Evolutionary conservation across 2,329 filamentous ascomycete genomes (phyloP).

Genomic region (Aspergillus proliferans): DNA sequence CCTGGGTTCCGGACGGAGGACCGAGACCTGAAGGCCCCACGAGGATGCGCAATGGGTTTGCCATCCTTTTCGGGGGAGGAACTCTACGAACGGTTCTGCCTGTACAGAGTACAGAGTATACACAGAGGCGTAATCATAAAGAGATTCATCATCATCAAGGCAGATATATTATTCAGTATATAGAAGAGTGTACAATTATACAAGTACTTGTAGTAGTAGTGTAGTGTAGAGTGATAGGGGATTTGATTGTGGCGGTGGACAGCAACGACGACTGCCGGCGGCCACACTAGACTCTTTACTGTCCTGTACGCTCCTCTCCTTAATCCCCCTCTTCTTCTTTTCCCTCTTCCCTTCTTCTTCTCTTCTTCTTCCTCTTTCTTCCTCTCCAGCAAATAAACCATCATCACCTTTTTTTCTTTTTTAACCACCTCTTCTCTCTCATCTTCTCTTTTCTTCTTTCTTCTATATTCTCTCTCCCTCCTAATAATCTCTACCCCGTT

Average conservation of each 20-base stretch:
- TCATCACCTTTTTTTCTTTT: slow-evolving; percentile 5
- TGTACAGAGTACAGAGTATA: too few relatives aligned
- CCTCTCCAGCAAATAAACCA: slow-evolving; percentile 10
- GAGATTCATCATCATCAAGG: too few relatives aligned
- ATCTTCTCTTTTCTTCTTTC: slow-evolving; percentile 31
- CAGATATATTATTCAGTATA: too few relatives aligned
- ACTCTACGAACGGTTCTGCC: neutral
- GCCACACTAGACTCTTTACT: too few relatives aligned
- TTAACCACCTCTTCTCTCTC: slow-evolving; percentile 9
- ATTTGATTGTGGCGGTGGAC: slow-evolving; percentile 1
- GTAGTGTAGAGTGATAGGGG: neutral
- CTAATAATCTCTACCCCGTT: slow-evolving; percentile 23
- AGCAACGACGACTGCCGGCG: neutral
- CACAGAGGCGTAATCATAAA: too few relatives aligned
- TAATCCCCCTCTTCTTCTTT: slow-evolving; percentile 6
- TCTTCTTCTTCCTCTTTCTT: slow-evolving; percentile 15
- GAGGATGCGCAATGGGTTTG: slow-evolving; percentile 17
- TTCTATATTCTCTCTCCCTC: slow-evolving; percentile 17
- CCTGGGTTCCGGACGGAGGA: too few relatives aligned
- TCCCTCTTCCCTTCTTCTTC: slow-evolving; percentile 11
- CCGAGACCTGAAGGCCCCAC: slow-evolving; percentile 9
- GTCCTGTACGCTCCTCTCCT: neutral
- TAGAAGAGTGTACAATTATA: too few relatives aligned
- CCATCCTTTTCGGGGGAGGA: slow-evolving; percentile 6
- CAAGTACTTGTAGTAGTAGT: neutral